Evolutionary conservation across 768 basidiomycete genomes (phyloP).

Genomic region (Erythrobasidium yunnanense): DNA sequence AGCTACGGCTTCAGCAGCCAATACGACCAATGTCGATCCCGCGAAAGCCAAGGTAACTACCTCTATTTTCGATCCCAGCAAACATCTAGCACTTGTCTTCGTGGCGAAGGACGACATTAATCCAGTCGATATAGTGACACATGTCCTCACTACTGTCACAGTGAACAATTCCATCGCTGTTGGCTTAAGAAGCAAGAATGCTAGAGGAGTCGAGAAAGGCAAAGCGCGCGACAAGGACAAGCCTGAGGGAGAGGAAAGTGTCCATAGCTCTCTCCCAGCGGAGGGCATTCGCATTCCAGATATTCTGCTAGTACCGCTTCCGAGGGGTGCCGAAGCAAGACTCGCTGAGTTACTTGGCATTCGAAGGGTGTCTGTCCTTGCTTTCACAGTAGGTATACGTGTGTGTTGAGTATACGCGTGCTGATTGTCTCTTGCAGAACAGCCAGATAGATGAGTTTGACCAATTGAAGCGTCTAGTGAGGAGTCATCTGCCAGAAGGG

Average conservation of each 20-base stretch:
- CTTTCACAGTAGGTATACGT: slow-evolving; percentile 1
- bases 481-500: neutral
- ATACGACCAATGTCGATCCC: too few relatives aligned
- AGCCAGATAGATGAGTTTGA: neutral
- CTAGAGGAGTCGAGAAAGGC: neutral
- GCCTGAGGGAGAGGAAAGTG: neutral
- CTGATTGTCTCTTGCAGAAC: neutral
- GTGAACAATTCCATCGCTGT: slow-evolving; percentile 3
- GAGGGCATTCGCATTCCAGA: neutral
- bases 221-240: neutral
- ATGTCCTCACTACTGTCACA: neutral
- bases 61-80: too few relatives aligned
- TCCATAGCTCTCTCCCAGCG: too few relatives aligned
- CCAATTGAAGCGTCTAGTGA: neutral
- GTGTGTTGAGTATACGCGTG: neutral
- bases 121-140: slow-evolving; percentile 1
- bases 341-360: neutral
- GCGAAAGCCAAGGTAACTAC: too few relatives aligned
- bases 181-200: neutral
- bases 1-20: too few relatives aligned
- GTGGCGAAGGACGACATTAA: slow-evolving; percentile 24
- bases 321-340: slow-evolving; percentile 3
- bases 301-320: slow-evolving; percentile 3
- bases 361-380: slow-evolving; percentile 5
- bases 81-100: too few relatives aligned